Conservation (phyloP, 2,329 filamentous ascomycete genomes). For the Paraphoma chrysanthemicola region DNA sequence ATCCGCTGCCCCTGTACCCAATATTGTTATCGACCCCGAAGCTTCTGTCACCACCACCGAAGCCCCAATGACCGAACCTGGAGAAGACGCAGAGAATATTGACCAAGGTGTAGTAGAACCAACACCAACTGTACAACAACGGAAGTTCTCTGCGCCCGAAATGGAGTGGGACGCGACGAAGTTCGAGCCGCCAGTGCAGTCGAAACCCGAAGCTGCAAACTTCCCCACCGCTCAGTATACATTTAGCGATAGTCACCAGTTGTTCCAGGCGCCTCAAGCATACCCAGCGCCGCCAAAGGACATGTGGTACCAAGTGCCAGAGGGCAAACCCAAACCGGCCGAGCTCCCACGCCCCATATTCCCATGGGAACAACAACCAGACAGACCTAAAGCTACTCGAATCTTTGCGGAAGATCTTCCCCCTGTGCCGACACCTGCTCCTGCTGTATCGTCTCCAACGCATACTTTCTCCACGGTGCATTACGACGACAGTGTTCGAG, state of each 20-base stretch:
- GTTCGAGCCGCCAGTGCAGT: slow-evolving; percentile 64
- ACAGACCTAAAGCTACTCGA: slow-evolving; percentile 68
- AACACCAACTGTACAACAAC: slow-evolving; percentile 54
- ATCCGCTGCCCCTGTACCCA: slow-evolving; percentile 23
- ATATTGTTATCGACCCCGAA: slow-evolving; percentile 35
- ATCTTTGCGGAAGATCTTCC: slow-evolving; percentile 67
- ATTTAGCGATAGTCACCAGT: slow-evolving; percentile 78
- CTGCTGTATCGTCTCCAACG: slow-evolving; percentile 18
- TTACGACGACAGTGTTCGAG: slow-evolving; percentile 25
- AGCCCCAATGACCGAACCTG: slow-evolving; percentile 52
- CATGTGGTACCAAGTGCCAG: slow-evolving; percentile 87
- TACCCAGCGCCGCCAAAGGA: slow-evolving; percentile 85
- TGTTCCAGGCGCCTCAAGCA: slow-evolving; percentile 77
- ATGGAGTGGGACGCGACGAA: slow-evolving; percentile 69
- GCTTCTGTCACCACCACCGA: slow-evolving; percentile 48
- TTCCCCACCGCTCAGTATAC: slow-evolving; percentile 80
- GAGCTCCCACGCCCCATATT: slow-evolving; percentile 76
- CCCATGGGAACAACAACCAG: slow-evolving; percentile 81
- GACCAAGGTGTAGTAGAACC: slow-evolving; percentile 53
- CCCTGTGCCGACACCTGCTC: slow-evolving; percentile 48
- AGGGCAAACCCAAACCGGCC: slow-evolving; percentile 62
- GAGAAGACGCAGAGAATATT: slow-evolving; percentile 52
- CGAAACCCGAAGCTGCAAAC: slow-evolving; percentile 83
- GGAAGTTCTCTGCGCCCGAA: slow-evolving; percentile 63
- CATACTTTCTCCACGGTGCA: slow-evolving; percentile 41